Conservation (phyloP, 306 rosid genomes). For the Abrus pulchellus region DNA sequence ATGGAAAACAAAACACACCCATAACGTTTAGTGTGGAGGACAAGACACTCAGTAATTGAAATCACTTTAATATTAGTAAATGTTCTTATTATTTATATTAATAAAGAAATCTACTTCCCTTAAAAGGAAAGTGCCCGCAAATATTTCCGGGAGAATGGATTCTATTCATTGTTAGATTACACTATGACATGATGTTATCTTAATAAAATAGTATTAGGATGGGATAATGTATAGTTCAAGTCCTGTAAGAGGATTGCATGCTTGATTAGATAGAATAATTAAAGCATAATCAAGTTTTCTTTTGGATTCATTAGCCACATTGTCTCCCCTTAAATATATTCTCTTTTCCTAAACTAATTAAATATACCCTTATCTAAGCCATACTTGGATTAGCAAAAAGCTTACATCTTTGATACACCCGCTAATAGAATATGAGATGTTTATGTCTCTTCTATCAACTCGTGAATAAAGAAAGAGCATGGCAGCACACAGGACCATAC, state of each 20-base stretch:
- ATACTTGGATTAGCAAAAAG: slow-evolving; percentile 26
- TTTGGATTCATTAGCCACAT: slow-evolving; percentile 48
- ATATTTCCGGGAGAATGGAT: neutral
- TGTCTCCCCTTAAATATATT: neutral
- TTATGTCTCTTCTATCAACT: slow-evolving; percentile 24
- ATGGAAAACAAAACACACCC: slow-evolving; percentile 50
- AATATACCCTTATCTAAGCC: slow-evolving; percentile 1
- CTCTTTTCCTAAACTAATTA: neutral
- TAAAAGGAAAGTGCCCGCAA: slow-evolving; percentile 57
- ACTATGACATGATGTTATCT: neutral
- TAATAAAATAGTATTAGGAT: neutral
- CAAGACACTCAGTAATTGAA: slow-evolving; percentile 39
- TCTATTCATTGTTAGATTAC: neutral
- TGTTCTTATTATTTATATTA: neutral
- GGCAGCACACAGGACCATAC: slow-evolving; percentile 39
- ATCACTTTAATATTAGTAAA: slow-evolving; percentile 7
- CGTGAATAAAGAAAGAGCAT: slow-evolving; percentile 27
- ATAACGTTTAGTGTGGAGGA: slow-evolving; percentile 50
- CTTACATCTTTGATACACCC: neutral
- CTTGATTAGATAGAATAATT: slow-evolving; percentile 42
- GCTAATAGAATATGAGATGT: slow-evolving; percentile 11
- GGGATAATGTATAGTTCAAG: neutral
- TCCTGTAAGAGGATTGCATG: slow-evolving; percentile 16
- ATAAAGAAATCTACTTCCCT: slow-evolving; percentile 52
- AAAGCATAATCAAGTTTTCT: slow-evolving; percentile 39